phyloP scores from a whole-genome alignment of 2,329 filamentous ascomycete species.

The Verticillium tricorpus region DNA sequence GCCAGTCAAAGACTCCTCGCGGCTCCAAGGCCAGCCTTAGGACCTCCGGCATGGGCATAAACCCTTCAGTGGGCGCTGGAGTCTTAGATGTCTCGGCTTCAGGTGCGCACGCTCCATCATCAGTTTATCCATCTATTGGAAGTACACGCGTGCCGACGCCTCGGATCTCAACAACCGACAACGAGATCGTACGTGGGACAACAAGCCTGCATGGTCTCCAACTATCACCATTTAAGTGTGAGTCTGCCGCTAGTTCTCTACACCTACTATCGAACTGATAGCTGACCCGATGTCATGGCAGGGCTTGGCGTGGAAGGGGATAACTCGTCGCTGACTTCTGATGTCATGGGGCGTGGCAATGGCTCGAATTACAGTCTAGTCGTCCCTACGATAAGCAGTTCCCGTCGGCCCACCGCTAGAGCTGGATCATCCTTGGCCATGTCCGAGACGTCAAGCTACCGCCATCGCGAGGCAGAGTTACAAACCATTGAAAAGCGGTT shows the following conservation, averaged over 20 bases:
- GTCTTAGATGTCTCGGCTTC: background rate
- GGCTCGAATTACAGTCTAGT: constrained; percentile 12
- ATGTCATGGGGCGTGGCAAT: constrained; percentile 1
- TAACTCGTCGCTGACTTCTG: background rate
- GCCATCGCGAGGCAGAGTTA: constrained; percentile 32
- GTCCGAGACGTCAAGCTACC: constrained; percentile 33
- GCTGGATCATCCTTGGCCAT: constrained; percentile 12
- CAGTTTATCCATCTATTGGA: constrained; percentile 8
- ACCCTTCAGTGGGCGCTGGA: background rate
- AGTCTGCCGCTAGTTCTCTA: constrained; percentile 4
- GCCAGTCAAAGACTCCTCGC: background rate
- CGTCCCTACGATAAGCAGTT: background rate
- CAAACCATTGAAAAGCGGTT: constrained; percentile 36
- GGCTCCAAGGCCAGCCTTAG: too few species aligned
- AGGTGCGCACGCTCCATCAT: constrained; percentile 5
- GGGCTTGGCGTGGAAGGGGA: constrained; percentile 14
- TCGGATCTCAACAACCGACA: background rate
- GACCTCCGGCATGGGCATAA: background rate
- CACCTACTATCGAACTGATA: background rate
- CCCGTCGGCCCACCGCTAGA: background rate
- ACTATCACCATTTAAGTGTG: constrained; percentile 29
- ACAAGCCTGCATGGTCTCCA: constrained; percentile 29
- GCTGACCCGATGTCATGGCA: constrained; percentile 4
- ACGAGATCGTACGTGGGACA: constrained; percentile 17
- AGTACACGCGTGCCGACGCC: constrained; percentile 4